phyloP scores from a whole-genome alignment of 306 rosid genomes.

The Malus orientalis region DNA sequence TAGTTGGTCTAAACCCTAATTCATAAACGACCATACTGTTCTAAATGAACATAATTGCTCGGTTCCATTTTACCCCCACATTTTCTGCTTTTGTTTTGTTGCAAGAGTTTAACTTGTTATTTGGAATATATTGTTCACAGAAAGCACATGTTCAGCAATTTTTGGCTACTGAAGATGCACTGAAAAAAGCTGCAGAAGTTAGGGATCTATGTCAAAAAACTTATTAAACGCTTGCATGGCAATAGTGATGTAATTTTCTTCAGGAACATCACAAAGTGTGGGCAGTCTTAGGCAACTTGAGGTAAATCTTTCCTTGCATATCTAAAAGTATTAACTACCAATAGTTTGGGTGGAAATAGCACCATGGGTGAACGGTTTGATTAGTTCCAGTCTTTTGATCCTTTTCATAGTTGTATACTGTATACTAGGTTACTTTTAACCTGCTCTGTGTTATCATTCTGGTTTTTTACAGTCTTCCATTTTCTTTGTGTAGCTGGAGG shows the following conservation, averaged over 20 bases:
- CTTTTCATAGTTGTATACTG: background rate
- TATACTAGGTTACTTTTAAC: background rate
- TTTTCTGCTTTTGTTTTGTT: background rate
- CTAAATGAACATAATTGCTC: background rate
- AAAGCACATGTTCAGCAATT: constrained; percentile 96
- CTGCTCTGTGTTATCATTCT: background rate
- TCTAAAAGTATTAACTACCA: background rate
- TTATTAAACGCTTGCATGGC: constrained; percentile 71
- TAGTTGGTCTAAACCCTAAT: background rate
- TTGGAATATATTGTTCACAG: constrained; percentile 34
- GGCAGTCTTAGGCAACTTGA: constrained; percentile 86
- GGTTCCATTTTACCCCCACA: background rate
- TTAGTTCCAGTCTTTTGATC: background rate
- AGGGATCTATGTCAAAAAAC: constrained; percentile 66
- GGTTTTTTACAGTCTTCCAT: constrained; percentile 8
- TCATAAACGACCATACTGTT: background rate
- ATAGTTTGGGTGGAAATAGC: background rate
- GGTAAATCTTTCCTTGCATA: constrained; percentile 33
- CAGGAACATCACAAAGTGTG: constrained; percentile 63
- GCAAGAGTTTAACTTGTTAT: constrained; percentile 5
- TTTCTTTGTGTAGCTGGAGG: constrained; percentile 64
- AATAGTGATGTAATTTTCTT: constrained; percentile 52
- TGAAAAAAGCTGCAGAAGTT: constrained; percentile 92
- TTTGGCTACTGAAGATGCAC: constrained; percentile 98
- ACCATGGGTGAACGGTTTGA: background rate